phyloP scores from a whole-genome alignment of 768 basidiomycete genomes.

The Chalciporus chontae region DNA sequence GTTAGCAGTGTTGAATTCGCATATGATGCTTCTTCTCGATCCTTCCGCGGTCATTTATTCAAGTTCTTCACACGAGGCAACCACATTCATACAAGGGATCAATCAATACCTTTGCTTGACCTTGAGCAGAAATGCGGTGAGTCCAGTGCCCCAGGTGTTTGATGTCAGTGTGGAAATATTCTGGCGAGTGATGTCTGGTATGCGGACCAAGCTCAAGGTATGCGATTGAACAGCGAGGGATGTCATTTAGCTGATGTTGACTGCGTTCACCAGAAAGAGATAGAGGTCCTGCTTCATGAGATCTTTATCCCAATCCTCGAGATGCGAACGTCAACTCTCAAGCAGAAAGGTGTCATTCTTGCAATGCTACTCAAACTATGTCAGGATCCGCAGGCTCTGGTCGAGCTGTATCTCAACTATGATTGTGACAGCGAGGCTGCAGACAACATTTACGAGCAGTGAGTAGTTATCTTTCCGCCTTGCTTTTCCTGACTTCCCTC shows the following conservation, averaged over 20 bases:
- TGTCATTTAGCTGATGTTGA: constrained; percentile 8
- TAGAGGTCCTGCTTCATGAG: constrained; percentile 96
- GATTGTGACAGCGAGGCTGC: constrained; percentile 94
- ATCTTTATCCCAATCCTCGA: constrained; percentile 98
- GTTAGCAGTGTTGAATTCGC: constrained; percentile 85
- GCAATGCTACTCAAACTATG: constrained; percentile 85
- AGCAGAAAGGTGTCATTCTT: constrained; percentile 91
- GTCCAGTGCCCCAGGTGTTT: constrained; percentile 93
- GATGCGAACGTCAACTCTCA: constrained; percentile 93
- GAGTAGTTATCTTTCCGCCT: constrained; percentile 22
- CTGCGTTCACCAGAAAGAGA: constrained; percentile 76
- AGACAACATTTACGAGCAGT: constrained; percentile 98
- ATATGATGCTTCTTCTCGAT: constrained; percentile 88
- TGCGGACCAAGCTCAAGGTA: constrained; percentile 96
- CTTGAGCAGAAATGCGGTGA: constrained; percentile 92
- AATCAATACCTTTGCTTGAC: constrained; percentile 95
- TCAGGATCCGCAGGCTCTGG: constrained; percentile 95
- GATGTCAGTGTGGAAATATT: constrained; percentile 98
- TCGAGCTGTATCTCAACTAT: constrained; percentile 98
- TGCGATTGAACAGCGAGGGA: neutral
- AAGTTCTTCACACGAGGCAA: constrained; percentile 81
- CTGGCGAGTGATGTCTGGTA: constrained; percentile 90
- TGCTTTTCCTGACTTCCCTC: constrained; percentile 3
- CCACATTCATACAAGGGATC: constrained; percentile 86
- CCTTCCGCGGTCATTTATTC: constrained; percentile 90